Conservation (phyloP, 2,329 filamentous ascomycete genomes). For the Byssoonygena ceratinophila region DNA sequence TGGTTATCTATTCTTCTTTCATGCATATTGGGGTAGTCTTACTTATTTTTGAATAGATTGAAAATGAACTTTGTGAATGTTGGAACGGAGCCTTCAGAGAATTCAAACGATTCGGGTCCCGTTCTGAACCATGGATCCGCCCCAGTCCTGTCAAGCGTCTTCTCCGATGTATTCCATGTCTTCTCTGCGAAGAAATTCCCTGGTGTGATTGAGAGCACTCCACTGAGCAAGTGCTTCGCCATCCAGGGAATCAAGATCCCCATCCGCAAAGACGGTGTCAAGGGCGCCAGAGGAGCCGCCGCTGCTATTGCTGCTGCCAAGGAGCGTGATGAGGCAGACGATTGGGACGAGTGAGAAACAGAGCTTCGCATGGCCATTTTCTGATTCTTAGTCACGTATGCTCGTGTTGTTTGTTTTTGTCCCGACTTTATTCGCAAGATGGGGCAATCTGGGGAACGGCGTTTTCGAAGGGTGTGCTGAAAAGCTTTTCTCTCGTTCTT, state of each 20-base stretch:
- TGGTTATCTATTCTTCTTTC: not conserved
- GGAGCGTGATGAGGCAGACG: slow-evolving; percentile 26
- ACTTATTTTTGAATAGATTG: slow-evolving; percentile 42
- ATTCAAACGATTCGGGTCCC: slow-evolving; percentile 20
- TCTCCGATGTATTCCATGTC: slow-evolving; percentile 82
- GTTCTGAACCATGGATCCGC: slow-evolving; percentile 63
- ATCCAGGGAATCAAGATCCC: slow-evolving; percentile 93
- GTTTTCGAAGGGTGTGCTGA: no score
- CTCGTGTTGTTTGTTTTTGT: not conserved
- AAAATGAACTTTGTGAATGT: slow-evolving; percentile 79
- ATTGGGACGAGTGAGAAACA: slow-evolving; percentile 16
- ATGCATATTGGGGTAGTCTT: not conserved
- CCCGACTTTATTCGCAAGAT: not conserved
- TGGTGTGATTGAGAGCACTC: slow-evolving; percentile 87
- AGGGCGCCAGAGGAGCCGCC: slow-evolving; percentile 23
- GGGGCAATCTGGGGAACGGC: no score
- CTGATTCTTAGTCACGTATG: not conserved
- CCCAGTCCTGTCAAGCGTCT: slow-evolving; percentile 72
- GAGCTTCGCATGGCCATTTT: not conserved
- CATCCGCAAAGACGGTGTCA: slow-evolving; percentile 73
- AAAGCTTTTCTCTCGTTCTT: no score
- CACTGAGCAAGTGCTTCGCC: slow-evolving; percentile 84
- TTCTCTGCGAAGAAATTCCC: slow-evolving; percentile 98
- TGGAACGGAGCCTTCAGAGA: slow-evolving; percentile 37
- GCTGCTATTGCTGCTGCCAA: slow-evolving; percentile 38